Evolutionary conservation across 768 basidiomycete species (phyloP), one percentile per base, ranked within the genome.

Genomic region (Pisolithus albus): DNA sequence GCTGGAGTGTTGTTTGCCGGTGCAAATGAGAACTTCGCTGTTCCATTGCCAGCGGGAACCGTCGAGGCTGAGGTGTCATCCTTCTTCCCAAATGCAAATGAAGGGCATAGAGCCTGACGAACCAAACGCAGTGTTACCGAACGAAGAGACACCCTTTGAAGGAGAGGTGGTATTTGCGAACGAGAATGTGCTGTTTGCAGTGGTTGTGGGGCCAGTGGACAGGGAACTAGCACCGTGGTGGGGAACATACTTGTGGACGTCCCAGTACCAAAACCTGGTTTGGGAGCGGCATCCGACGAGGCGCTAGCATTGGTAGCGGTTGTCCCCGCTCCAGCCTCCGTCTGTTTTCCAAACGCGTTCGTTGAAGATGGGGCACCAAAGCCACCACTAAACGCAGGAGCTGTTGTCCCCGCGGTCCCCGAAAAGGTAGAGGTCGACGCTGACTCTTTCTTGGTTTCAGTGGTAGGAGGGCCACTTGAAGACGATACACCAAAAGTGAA

Each of bases 371-470:
- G 50, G 11, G 53, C 47, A 40, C 55, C 47, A 46, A 49, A 55
- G 36, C 56, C 59, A 42, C 37, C 52, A 18, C 61, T 57, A 52
- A 61, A 58, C 19, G 38, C 47, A 9, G 59, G 52, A 15, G 53
- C 38, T 15, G 56, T 41, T 3, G 60, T 8, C 4, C 55, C 16
- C 36, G 56, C 32, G 16, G 59, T 16, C 16, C 19, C 41, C 5
- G 41, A 24, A 42, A 55, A 77, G 71, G 55, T 54, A 70, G 55
- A 75, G 6, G 65, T 60, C 4, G 67, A 60, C 7, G 59, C 36
- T 23, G 59, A 49, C 7, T 68, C 52, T 42, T 62, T 66, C 50
- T 66, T 63, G 26, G 53, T 40, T 44, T 56, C 64, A 52, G 50
- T 53, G 24, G 56, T 51, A 21, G 59, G 19, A 9, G 60, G 46